Evolutionary conservation across 495 filamentous ascomycete genomes (phyloP).

Genomic region (Lasiosphaeriaceae sp.): DNA sequence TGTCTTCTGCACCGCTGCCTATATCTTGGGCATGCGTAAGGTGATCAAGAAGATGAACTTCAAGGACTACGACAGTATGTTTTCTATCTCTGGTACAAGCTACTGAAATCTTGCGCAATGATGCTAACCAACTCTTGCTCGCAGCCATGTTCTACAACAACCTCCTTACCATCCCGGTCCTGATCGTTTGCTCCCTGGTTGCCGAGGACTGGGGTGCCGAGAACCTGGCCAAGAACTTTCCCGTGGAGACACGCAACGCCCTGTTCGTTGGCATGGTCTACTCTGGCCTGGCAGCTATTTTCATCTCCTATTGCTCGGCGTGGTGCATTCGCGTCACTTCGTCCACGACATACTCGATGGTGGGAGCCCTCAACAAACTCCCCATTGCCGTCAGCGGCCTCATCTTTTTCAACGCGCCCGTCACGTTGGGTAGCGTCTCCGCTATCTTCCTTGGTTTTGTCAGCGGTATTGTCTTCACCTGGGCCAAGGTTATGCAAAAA

Average conservation of each 20-base stretch:
- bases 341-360: slow-evolving; percentile 97
- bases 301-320: slow-evolving; percentile 97
- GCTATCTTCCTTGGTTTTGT: slow-evolving; percentile 88
- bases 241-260: slow-evolving; percentile 64
- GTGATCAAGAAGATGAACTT: slow-evolving; percentile 99
- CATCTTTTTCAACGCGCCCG: slow-evolving; percentile 90
- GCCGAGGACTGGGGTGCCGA: slow-evolving; percentile 86
- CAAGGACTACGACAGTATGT: slow-evolving; percentile 98
- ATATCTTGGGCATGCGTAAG: slow-evolving; percentile 92
- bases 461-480: slow-evolving; percentile 86
- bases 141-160: slow-evolving; percentile 99
- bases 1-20: slow-evolving; percentile 90
- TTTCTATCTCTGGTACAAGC: neutral
- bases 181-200: slow-evolving; percentile 75
- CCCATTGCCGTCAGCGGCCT: slow-evolving; percentile 88
- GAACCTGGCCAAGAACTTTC: slow-evolving; percentile 89
- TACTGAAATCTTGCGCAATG: neutral
- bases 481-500: slow-evolving; percentile 84
- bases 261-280: slow-evolving; percentile 87
- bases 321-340: slow-evolving; percentile 98
- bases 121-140: slow-evolving; percentile 9
- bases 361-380: slow-evolving; percentile 95
- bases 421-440: slow-evolving; percentile 87
- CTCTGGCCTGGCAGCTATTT: slow-evolving; percentile 88
- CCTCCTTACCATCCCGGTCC: slow-evolving; percentile 90